These are phyloP conservation scores for Glutinoglossum americanum DNA, from an alignment of 495 filamentous ascomycete genomes.

Conservation along the genomic window DNA sequence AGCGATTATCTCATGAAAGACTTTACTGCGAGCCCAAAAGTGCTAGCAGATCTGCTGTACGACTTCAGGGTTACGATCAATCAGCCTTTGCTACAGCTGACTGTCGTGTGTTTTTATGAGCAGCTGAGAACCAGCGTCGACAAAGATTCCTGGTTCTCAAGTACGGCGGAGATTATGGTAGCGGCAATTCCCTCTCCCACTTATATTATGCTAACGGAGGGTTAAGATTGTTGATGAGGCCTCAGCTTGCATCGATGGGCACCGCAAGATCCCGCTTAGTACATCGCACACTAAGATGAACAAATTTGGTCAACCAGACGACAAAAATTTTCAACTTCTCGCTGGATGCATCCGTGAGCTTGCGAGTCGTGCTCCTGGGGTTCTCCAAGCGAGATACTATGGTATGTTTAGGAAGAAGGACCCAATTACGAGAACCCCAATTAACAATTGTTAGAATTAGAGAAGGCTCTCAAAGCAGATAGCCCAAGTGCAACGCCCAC, in stretches of 20 bases:
- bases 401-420: neutral
- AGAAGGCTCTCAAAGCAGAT: neutral
- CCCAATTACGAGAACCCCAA: neutral
- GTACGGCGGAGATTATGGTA: neutral
- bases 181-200: neutral
- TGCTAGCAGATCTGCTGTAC: neutral
- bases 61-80: neutral
- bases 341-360: neutral
- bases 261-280: neutral
- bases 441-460: neutral
- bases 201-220: neutral
- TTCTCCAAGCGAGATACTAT: neutral
- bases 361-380: neutral
- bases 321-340: neutral
- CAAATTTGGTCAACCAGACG: neutral
- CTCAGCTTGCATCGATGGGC: neutral
- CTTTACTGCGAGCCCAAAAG: neutral
- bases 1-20: neutral
- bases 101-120: neutral
- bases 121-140: neutral
- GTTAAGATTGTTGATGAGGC: neutral
- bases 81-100: neutral
- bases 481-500: neutral
- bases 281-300: neutral
- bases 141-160: neutral